Conservation (phyloP, 179 eudicot genomes). For the Monotropa hypopitys region DNA sequence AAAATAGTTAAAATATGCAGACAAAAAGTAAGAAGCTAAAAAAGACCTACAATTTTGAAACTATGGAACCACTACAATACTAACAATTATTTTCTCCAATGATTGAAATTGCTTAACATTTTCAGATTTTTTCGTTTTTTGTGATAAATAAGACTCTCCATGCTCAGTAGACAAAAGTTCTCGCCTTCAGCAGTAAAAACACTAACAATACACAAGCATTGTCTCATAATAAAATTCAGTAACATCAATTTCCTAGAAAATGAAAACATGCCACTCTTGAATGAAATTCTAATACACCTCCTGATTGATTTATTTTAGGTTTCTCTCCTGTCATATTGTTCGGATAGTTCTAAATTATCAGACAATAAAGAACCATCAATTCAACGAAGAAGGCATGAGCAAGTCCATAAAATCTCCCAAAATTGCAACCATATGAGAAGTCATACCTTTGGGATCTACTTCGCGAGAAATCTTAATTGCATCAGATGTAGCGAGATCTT, state of each 20-base stretch:
- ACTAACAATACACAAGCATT: not conserved
- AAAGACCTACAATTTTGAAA: not conserved
- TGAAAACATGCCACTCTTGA: not conserved
- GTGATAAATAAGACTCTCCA: not conserved
- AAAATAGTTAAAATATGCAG: not conserved
- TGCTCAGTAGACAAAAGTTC: not conserved
- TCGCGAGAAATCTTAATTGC: slow-evolving; percentile 96
- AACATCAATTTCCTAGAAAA: not conserved
- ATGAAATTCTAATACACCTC: not conserved
- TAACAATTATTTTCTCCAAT: not conserved
- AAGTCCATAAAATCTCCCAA: not conserved
- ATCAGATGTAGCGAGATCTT: slow-evolving; percentile 99
- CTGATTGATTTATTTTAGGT: not conserved
- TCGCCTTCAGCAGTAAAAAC: not conserved
- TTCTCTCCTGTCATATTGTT: not conserved
- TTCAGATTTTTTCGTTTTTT: not conserved
- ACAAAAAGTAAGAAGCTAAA: not conserved
- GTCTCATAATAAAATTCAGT: not conserved
- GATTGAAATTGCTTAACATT: not conserved
- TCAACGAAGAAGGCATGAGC: not conserved
- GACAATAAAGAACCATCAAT: not conserved
- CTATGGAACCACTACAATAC: not conserved
- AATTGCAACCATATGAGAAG: not conserved
- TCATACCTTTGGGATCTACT: slow-evolving; percentile 80
- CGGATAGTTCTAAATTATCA: not conserved